Evolutionary conservation across 1,284 basidiomycete genomes (phyloP).

Genomic region (Boletus sp.): DNA sequence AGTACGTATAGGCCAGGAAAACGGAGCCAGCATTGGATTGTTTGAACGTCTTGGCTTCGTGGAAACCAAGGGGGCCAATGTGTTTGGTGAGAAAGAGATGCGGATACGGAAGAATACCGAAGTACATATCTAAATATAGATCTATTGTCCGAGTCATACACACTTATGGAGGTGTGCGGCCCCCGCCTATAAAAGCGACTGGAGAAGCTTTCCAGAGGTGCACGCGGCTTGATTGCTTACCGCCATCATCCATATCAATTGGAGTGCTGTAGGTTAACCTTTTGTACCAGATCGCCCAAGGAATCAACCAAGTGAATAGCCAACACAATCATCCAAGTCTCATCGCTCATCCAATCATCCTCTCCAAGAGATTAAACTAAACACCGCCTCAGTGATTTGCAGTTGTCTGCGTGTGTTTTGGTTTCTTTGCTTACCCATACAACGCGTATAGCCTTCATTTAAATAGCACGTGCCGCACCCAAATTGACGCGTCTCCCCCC

Average conservation of each 20-base stretch:
- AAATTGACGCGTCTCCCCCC: conserved; percentile 14
- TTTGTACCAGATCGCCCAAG: no score
- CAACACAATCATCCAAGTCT: neutral
- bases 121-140: conserved; percentile 2
- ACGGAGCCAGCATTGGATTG: conserved; percentile 45
- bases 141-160: conserved; percentile 24
- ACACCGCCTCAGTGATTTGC: no score
- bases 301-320: neutral
- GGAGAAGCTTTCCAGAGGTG: neutral
- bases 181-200: conserved; percentile 15
- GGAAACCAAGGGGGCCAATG: conserved; percentile 41
- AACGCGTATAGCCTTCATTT: conserved; percentile 5
- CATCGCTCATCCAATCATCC: no score
- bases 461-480: conserved; percentile 10
- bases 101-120: conserved; percentile 6
- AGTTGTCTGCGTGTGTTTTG: conserved; percentile 20
- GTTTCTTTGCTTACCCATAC: no score
- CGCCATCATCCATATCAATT: conserved; percentile 4
- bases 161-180: no score
- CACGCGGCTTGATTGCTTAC: conserved; percentile 14
- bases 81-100: conserved; percentile 53
- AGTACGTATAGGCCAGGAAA: conserved; percentile 51
- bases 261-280: no score
- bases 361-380: no score
- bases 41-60: conserved; percentile 49